Evolutionary conservation across 805 yeast species (phyloP).

Genomic region (Lipomyces yamadae): DNA sequence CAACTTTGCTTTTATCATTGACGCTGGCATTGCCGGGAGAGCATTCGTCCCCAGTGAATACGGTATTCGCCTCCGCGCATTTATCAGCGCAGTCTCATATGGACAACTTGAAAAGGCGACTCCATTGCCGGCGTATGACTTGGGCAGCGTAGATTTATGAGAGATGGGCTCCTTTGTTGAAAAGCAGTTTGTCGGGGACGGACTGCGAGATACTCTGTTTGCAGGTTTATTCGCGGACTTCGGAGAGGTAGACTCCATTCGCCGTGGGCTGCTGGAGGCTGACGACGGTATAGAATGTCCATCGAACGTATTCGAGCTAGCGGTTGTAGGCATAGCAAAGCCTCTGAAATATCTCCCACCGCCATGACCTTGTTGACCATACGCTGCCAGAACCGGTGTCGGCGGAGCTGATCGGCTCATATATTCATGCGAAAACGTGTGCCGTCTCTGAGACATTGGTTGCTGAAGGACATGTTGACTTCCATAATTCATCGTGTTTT

Average conservation of each 20-base stretch:
- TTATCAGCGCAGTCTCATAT: conserved; percentile 35
- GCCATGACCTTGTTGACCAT: not conserved
- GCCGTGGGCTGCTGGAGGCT: not conserved
- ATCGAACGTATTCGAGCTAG: not conserved
- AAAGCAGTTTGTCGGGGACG: not conserved
- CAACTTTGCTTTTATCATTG: conserved; percentile 18
- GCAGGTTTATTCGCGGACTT: not conserved
- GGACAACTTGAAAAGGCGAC: conserved; percentile 9
- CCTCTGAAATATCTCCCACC: not conserved
- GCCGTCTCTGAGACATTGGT: not conserved
- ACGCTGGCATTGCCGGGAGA: conserved; percentile 19
- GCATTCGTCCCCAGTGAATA: conserved; percentile 37
- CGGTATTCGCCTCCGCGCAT: conserved; percentile 39
- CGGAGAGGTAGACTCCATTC: not conserved
- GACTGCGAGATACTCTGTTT: not conserved
- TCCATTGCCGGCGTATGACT: not conserved
- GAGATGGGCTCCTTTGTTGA: not conserved
- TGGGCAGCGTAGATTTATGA: not conserved
- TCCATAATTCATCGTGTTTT: not conserved
- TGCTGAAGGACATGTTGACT: not conserved
- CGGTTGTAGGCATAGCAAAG: not conserved
- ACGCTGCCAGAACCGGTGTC: not conserved
- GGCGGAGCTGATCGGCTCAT: conserved; percentile 3
- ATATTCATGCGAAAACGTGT: not conserved
- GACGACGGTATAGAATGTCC: not conserved